Evolutionary conservation across 2,329 filamentous ascomycete species (phyloP).

Genomic region (Arthrinium phaeospermum): DNA sequence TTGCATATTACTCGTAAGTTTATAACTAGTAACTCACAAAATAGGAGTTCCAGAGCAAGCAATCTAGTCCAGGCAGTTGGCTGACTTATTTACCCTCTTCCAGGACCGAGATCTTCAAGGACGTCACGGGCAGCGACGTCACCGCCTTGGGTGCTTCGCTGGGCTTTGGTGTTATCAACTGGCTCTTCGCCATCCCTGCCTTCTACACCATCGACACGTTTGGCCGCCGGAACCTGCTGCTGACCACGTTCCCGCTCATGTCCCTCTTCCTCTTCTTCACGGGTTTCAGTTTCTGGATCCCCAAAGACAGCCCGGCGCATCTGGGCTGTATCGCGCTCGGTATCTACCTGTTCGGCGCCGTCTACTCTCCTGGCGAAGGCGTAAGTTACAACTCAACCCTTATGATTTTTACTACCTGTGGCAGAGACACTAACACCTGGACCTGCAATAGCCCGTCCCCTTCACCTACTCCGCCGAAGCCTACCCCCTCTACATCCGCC

Average conservation of each 20-base stretch:
- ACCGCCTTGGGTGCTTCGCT: slow-evolving; percentile 64
- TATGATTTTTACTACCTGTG: no score
- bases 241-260: slow-evolving; percentile 71
- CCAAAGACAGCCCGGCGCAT: slow-evolving; percentile 41
- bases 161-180: slow-evolving; percentile 70
- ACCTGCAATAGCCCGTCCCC: slow-evolving; percentile 52
- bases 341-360: slow-evolving; percentile 56
- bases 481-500: slow-evolving; percentile 67
- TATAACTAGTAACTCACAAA: neutral
- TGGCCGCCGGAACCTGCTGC: slow-evolving; percentile 66
- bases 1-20: slow-evolving; percentile 53
- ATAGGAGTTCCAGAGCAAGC: neutral
- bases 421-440: neutral
- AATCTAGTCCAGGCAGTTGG: neutral
- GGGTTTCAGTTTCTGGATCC: slow-evolving; percentile 54
- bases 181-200: slow-evolving; percentile 66
- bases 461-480: slow-evolving; percentile 73
- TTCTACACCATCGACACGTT: slow-evolving; percentile 73
- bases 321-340: slow-evolving; percentile 53
- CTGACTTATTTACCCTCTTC: slow-evolving; percentile 47
- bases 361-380: slow-evolving; percentile 66
- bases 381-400: slow-evolving; percentile 38
- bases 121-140: slow-evolving; percentile 57
- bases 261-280: slow-evolving; percentile 53
- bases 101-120: slow-evolving; percentile 61